Evolutionary conservation across 2,329 filamentous ascomycete genomes (phyloP), one percentile per base, ranked within the genome.

Genomic region (Aureobasidium melanogenum): DNA sequence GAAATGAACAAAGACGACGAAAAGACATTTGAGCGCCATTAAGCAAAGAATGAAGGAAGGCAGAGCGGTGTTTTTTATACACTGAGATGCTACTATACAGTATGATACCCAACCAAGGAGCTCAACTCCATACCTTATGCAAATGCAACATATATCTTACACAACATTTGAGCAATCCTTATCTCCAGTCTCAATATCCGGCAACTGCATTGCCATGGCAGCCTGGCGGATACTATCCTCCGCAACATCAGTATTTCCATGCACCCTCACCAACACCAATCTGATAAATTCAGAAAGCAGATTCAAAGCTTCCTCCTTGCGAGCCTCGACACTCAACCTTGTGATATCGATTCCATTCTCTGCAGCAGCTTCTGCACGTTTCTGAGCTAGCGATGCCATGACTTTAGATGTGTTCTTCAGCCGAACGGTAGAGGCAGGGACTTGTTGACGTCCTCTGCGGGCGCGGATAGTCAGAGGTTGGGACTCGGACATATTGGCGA

Each of bases 1-100:
- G 71, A 83, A 10, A 32, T 9, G n/a, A n/a, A n/a, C n/a, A 9
- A 32, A 1, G 30, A 32, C 8, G 0, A 32, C 30, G 30, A 32
- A 6, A 32, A 8, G 9, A 6, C 2, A 32, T 32, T 1, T 8
- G 9, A 32, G 30, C 30, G 10, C 9, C 30, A 9, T 7, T 5
- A 32, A 32, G 30, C 7, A 32, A 32, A 6, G 32, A 30, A 30
- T 30, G 5, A 30, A 36, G 32, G 5, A 15, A 36, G 32, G 12
- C 32, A 15, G 32, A 36, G 32, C 32, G 32, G 10, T 36, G 10
- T 36, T 36, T 32, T 15, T 15, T 36, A 36, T 15, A 36, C 32
- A 36, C 32, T 32, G 3, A 15, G 32, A 36, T 36, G 12, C 32
- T 36, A 36, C 32, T 36, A 5, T 36, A 36, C 32, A 36, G 15